phyloP scores from a whole-genome alignment of 1,284 basidiomycete genomes.

The Inonotus hispidus region DNA sequence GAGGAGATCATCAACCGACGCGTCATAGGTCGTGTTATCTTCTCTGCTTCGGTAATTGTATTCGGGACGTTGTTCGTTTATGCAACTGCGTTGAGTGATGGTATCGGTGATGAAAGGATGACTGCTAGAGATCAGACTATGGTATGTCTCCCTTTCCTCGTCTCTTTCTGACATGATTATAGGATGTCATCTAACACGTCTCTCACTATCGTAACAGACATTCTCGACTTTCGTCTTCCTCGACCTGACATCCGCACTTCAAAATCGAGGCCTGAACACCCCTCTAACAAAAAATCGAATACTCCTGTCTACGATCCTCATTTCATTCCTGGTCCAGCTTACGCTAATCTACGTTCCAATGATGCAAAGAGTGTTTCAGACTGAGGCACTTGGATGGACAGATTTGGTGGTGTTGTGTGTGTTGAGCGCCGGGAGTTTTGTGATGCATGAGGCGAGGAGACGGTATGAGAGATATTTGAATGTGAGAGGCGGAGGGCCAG shows the following conservation, averaged over 20 bases:
- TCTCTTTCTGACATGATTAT: neutral
- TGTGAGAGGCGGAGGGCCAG: constrained; percentile 14
- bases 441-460: constrained; percentile 76
- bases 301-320: constrained; percentile 81
- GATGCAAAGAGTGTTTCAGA: constrained; percentile 93
- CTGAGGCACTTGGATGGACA: constrained; percentile 62
- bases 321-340: constrained; percentile 81
- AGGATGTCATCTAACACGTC: too few relatives aligned
- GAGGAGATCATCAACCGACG: constrained; percentile 78
- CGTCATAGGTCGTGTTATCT: constrained; percentile 76
- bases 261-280: constrained; percentile 87
- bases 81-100: constrained; percentile 73
- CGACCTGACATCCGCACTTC: constrained; percentile 90
- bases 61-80: constrained; percentile 87
- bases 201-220: constrained; percentile 62
- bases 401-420: constrained; percentile 73
- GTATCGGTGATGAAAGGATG: constrained; percentile 73
- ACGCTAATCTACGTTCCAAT: constrained; percentile 86
- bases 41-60: constrained; percentile 89
- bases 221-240: constrained; percentile 97
- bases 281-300: constrained; percentile 80
- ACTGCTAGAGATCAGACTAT: constrained; percentile 89
- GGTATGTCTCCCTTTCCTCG: constrained; percentile 50
- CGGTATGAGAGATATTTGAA: constrained; percentile 62
- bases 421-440: constrained; percentile 68